A percentile compares a stretch with the other conserved stretches of the same genome.
Conservation (phyloP, 495 filamentous ascomycete species). For the Aspergillus steynii region DNA sequence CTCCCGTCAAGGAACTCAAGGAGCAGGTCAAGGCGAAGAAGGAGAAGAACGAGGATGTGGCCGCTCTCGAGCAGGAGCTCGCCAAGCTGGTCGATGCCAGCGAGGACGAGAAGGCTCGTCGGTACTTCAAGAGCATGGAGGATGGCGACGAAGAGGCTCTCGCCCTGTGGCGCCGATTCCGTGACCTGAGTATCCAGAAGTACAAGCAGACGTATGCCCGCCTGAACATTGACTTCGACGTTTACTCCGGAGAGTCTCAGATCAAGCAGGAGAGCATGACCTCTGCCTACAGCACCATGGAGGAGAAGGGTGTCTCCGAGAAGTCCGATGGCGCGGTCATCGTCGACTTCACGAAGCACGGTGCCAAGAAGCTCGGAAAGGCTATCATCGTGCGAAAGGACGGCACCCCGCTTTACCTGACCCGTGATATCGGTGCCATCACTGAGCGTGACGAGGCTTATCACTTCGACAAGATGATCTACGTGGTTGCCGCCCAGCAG, state of each 20-base stretch:
- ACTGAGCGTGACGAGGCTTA: slow-evolving; percentile 62
- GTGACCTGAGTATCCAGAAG: slow-evolving; percentile 82
- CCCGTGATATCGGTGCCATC: slow-evolving; percentile 70
- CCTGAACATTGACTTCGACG: slow-evolving; percentile 89
- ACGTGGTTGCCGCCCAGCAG: slow-evolving; percentile 70
- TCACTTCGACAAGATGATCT: slow-evolving; percentile 75
- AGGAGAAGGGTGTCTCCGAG: slow-evolving; percentile 71
- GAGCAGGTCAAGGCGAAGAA: slow-evolving; percentile 54
- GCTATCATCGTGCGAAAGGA: slow-evolving; percentile 68
- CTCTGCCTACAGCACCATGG: slow-evolving; percentile 60
- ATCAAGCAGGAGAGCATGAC: slow-evolving; percentile 81
- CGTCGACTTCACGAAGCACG: slow-evolving; percentile 80
- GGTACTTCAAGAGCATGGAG: slow-evolving; percentile 93
- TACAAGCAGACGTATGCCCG: slow-evolving; percentile 82
- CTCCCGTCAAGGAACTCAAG: slow-evolving; percentile 57
- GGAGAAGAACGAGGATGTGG: slow-evolving; percentile 48
- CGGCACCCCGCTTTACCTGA: slow-evolving; percentile 69
- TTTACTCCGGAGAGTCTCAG: slow-evolving; percentile 94
- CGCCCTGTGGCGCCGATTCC: slow-evolving; percentile 81
- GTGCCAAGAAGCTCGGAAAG: slow-evolving; percentile 66
- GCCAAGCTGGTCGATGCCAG: slow-evolving; percentile 54
- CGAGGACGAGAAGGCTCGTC: slow-evolving; percentile 64
- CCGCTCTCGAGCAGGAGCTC: slow-evolving; percentile 50
- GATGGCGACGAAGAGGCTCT: slow-evolving; percentile 75
- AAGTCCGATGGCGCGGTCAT: slow-evolving; percentile 86